Conservation (phyloP, 2,329 filamentous ascomycete genomes). For the Talaromyces sp. region DNA sequence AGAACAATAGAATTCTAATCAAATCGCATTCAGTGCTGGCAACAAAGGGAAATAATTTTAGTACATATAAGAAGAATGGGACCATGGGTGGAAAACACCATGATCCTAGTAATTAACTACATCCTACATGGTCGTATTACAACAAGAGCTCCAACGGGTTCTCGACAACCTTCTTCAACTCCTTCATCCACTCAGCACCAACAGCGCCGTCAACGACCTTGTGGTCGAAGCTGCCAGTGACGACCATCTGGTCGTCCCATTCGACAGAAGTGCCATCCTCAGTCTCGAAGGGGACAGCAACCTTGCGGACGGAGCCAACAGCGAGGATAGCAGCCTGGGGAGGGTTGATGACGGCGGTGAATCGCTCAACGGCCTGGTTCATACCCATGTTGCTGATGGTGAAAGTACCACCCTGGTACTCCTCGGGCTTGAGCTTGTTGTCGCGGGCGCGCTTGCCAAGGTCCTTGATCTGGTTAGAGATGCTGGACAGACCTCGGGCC, state of each 20-base stretch:
- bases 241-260: slow-evolving; percentile 95
- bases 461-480: slow-evolving; percentile 88
- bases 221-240: slow-evolving; percentile 97
- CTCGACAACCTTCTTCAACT: slow-evolving; percentile 96
- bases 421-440: slow-evolving; percentile 97
- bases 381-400: slow-evolving; percentile 99
- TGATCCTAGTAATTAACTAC: slow-evolving; percentile 4
- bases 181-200: slow-evolving; percentile 92
- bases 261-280: slow-evolving; percentile 76
- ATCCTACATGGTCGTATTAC: slow-evolving; percentile 43
- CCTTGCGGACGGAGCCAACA: slow-evolving; percentile 92
- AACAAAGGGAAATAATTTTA: slow-evolving; percentile 14
- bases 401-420: slow-evolving; percentile 98
- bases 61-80: slow-evolving; percentile 12
- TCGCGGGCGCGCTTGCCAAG: slow-evolving; percentile 94
- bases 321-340: slow-evolving; percentile 94
- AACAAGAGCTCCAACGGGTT: slow-evolving; percentile 93
- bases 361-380: slow-evolving; percentile 93
- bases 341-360: slow-evolving; percentile 98
- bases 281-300: slow-evolving; percentile 76
- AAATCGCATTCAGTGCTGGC: slow-evolving; percentile 10
- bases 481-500: slow-evolving; percentile 76
- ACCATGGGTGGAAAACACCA: not conserved
- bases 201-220: slow-evolving; percentile 96
- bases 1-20: slow-evolving; percentile 7